A percentile compares a stretch with the other conserved stretches of the same genome.
Evolutionary conservation across 768 basidiomycete genomes (phyloP).

Genomic region (Pulveroboletus sp.): DNA sequence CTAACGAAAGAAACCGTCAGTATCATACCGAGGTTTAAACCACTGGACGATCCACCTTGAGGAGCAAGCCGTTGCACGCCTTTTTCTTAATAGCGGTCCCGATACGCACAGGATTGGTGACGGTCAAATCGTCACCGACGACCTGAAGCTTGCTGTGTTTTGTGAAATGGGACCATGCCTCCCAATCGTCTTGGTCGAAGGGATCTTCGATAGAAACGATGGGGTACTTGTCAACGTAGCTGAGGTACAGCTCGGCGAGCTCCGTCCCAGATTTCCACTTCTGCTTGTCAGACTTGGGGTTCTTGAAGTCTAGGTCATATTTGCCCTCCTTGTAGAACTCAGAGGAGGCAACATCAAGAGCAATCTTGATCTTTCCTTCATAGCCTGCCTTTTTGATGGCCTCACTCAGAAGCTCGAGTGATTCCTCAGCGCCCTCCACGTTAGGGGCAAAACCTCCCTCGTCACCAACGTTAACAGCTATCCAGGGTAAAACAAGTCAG

Average conservation of each 20-base stretch:
- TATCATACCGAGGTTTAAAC: not conserved
- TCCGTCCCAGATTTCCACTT: conserved; percentile 94
- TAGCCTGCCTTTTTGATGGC: conserved; percentile 99
- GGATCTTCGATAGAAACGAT: conserved; percentile 97
- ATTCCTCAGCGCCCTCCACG: conserved; percentile 95
- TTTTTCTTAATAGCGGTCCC: conserved; percentile 99
- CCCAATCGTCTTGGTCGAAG: conserved; percentile 99
- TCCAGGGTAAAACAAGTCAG: conserved; percentile 6
- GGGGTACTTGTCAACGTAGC: conserved; percentile 89
- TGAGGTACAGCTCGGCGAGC: conserved; percentile 90
- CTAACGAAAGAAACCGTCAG: conserved; percentile 28
- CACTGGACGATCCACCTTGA: conserved; percentile 59
- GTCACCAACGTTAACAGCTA: conserved; percentile 98
- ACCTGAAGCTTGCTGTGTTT: conserved; percentile 77
- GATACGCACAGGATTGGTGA: conserved; percentile 96
- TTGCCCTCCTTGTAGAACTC: conserved; percentile 99
- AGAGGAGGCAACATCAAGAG: conserved; percentile 96
- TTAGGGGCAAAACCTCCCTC: conserved; percentile 99
- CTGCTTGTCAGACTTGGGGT: conserved; percentile 96
- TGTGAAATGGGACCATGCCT: conserved; percentile 94
- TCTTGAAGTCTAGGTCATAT: conserved; percentile 99
- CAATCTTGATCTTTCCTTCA: conserved; percentile 98
- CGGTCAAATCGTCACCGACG: conserved; percentile 95
- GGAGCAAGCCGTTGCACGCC: conserved; percentile 96
- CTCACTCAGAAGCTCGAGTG: conserved; percentile 90